phyloP scores from a whole-genome alignment of 192 early-diverging fungal genomes.

The Dimargaris cristalligena region DNA sequence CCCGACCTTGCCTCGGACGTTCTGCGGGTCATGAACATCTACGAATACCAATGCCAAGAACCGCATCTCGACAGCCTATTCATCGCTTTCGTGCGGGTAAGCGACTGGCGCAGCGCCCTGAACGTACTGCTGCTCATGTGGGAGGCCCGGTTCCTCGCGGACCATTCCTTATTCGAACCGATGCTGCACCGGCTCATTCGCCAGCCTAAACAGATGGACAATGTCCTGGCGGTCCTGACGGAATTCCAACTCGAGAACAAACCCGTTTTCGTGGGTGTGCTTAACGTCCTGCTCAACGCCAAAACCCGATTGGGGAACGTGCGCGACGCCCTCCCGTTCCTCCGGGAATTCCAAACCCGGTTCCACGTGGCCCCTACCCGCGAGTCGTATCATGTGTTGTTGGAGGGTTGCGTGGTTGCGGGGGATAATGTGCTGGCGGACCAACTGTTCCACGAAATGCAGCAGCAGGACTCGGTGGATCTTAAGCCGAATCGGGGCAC shows the following conservation, averaged over 20 bases:
- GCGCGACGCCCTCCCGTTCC: slow-evolving; percentile 1
- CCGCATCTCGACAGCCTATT: slow-evolving; percentile 2
- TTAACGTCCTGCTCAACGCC: not conserved
- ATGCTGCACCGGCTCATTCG: not conserved
- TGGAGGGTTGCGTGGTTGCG: not conserved
- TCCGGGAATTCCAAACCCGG: not conserved
- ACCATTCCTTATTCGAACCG: not conserved
- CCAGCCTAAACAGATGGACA: not conserved
- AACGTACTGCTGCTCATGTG: not conserved
- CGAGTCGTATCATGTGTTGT: not conserved
- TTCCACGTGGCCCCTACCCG: not conserved
- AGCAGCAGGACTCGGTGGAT: not conserved
- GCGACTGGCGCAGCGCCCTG: not conserved
- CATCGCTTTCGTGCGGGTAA: not conserved
- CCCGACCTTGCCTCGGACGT: slow-evolving; percentile 9
- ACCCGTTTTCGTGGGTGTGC: not conserved
- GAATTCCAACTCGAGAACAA: slow-evolving; percentile 5
- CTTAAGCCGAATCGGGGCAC: not conserved
- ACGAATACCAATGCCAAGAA: not conserved
- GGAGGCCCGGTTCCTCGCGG: not conserved
- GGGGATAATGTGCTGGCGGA: not conserved
- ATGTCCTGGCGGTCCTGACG: not conserved
- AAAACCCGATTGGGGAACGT: not conserved
- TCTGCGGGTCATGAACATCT: slow-evolving; percentile 2
- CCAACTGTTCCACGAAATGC: slow-evolving; percentile 2